Evolutionary conservation across 257 asterid species (phyloP), one percentile per base, ranked within the genome.

Genomic region (Capsicum baccatum): DNA sequence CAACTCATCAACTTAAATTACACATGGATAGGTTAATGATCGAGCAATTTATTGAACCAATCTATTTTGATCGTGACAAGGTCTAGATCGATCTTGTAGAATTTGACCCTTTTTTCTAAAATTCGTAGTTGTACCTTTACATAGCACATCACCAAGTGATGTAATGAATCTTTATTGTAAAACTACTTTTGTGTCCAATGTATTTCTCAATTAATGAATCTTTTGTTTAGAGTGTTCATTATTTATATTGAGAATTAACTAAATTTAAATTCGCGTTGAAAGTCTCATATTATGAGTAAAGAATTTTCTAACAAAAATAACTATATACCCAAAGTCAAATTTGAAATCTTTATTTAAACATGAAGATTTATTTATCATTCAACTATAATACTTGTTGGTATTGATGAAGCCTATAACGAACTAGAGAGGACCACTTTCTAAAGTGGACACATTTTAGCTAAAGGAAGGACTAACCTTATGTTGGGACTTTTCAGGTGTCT

Each of bases 401-500:
- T 60, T 11, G 14, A n/a, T 9, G 67, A 60, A 60, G 35, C 19
- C 67, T 60, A 19, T n/a, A n/a, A 60, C 19, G 35, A 19, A 60
- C 67, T 8, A 33, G 67, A 3, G 13, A n/a, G 35, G 66, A 60
- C 33, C n/a, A 60, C 66, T 60, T 60, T 60, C 35, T 59, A 13
- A 13, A n/a, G 67, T 60, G 0, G n/a, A n/a, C 67, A n/a, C 67
- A 60, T 60, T n/a, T 60, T 60, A 60, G 35, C 0, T 60, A 8
- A 58, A 60, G 67, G 67, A 60, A 60, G 67, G 67, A 60, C 67
- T 35, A n/a, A 60, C 9, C 13, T n/a, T 60, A 60, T 60, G 67
- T n/a, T 60, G 35, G 67, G 67, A 60, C 35, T 60, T 42, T 26
- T 26, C 33, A 26, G 33, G 33, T 26, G 33, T 26, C 2, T 26